Conservation (phyloP, 495 filamentous ascomycete species). For the Letharia columbiana region DNA sequence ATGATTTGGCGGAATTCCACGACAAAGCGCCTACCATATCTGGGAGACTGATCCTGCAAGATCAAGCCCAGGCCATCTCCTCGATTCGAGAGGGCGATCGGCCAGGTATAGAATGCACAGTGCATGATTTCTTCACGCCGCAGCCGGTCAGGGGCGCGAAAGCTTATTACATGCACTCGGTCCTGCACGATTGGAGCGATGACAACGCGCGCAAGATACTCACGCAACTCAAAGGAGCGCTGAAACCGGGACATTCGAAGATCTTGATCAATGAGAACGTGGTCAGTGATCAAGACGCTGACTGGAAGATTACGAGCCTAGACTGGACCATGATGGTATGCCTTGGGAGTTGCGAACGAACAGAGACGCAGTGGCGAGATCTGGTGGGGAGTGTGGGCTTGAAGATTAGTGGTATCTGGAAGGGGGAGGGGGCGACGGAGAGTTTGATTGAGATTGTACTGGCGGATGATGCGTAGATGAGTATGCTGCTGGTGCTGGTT, state of each 20-base stretch:
- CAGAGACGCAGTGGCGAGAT: slow-evolving; percentile 25
- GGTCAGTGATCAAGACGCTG: slow-evolving; percentile 36
- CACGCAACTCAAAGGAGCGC: slow-evolving; percentile 30
- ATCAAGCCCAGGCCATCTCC: slow-evolving; percentile 36
- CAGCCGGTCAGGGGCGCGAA: slow-evolving; percentile 41
- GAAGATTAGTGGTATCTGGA: slow-evolving; percentile 24
- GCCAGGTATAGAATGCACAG: slow-evolving; percentile 28
- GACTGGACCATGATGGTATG: slow-evolving; percentile 42
- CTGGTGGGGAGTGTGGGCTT: slow-evolving; percentile 40
- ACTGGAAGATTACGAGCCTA: slow-evolving; percentile 34
- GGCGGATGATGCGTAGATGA: not conserved
- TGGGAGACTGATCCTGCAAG: slow-evolving; percentile 43
- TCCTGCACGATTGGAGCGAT: slow-evolving; percentile 43
- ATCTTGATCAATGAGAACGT: slow-evolving; percentile 43
- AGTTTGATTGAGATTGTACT: slow-evolving; percentile 3
- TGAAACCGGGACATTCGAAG: slow-evolving; percentile 37
- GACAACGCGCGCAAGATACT: slow-evolving; percentile 33
- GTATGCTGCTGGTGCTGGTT: too few species aligned
- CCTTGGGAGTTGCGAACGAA: slow-evolving; percentile 33
- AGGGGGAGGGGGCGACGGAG: not conserved
- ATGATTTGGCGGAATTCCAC: slow-evolving; percentile 42
- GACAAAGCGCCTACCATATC: slow-evolving; percentile 26
- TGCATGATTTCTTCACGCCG: slow-evolving; percentile 44
- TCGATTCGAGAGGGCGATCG: slow-evolving; percentile 17
- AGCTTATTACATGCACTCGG: slow-evolving; percentile 39